Base-by-base conservation (phyloP, 1,284 basidiomycete genomes). In the Trichosporon asahii region DNA sequence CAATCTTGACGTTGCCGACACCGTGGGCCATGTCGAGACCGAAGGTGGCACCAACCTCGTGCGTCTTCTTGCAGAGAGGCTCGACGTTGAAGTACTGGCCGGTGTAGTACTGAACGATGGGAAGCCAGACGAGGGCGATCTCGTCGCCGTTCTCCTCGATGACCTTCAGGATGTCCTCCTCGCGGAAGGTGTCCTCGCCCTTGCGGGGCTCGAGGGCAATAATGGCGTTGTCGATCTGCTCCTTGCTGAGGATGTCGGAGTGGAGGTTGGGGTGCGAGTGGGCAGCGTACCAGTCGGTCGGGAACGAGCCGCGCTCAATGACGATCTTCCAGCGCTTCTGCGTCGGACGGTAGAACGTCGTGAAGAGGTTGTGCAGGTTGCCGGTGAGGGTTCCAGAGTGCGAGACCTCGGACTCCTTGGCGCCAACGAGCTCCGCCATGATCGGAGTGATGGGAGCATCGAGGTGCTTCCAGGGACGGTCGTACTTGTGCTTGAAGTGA, bases 21-120 rank as follows among this genome's bases (percentile, higher is more conserved):
- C 92, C 96, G 83, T 99, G 97, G 3, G 97, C 97, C 37, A 98
- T 89, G 85, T 99, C 96, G 88, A 95, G 95, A 63, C 95, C 96
- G 76, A 94, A 92, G 69, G 95, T 88, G 74, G 93, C 95, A 57
- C 94, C 95, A 53, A 80, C 78, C 40, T 88, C 88, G 80, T 93
- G 90, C n/a, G 93, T 91, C 71, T 91, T 93, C 71, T 86, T 87
- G 15, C 94, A 94, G 78, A 99, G 91, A 27, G 85, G 84, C 78
- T 90, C 79, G 85, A 98, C 93, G 68, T 94, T 91, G 84, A 99
- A 98, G 82, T 87, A 89, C 84, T 99, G 95, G n/a, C 95, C 97
- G 12, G 94, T 96, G 84, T 98, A 98, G 85, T 95, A 99, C 83
- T 99, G 96, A 12, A 97, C 88, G 0, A 94, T 93, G 69, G 91